Percentiles rank a stretch among this genome's conserved stretches.
Conservation (phyloP, 2,329 filamentous ascomycete genomes). For the Colletotrichum sojae region DNA sequence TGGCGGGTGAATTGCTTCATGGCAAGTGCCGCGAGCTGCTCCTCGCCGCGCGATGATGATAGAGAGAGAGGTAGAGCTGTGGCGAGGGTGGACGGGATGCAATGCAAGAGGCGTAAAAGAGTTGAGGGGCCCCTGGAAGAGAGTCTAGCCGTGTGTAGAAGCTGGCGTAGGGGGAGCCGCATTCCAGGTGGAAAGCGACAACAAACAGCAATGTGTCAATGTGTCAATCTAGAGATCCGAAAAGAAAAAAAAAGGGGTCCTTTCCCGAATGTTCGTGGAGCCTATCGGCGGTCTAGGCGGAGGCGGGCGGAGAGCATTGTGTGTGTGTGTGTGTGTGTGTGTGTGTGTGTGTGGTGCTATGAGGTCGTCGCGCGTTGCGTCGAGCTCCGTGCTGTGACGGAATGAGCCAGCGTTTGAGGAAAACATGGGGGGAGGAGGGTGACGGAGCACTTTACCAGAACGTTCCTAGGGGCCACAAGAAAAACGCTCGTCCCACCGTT, state of each 20-base stretch:
- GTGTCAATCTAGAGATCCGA: constrained; percentile 31
- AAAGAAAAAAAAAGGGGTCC: constrained; percentile 13
- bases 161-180: constrained; percentile 27
- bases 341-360: constrained; percentile 22
- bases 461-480: constrained; percentile 17
- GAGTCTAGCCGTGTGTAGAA: constrained; percentile 14
- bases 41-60: constrained; percentile 28
- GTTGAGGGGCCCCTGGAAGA: neutral
- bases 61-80: constrained; percentile 8
- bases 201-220: constrained; percentile 27
- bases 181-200: constrained; percentile 6
- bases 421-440: constrained; percentile 13
- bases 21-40: constrained; percentile 8
- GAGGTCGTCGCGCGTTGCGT: constrained; percentile 37
- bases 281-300: constrained; percentile 4
- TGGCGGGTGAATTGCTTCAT: constrained; percentile 38
- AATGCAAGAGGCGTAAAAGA: neutral
- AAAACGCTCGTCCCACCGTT: constrained; percentile 21
- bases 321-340: neutral
- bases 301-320: neutral
- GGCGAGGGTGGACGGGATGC: constrained; percentile 14
- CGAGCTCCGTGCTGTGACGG: constrained; percentile 33
- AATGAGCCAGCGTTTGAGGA: constrained; percentile 38
- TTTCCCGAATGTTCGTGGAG: constrained; percentile 17
- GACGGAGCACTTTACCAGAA: constrained; percentile 36